Evolutionary conservation across 1,284 basidiomycete genomes (phyloP), one percentile per base, ranked within the genome.

Genomic region (Ceratobasidium sp.): DNA sequence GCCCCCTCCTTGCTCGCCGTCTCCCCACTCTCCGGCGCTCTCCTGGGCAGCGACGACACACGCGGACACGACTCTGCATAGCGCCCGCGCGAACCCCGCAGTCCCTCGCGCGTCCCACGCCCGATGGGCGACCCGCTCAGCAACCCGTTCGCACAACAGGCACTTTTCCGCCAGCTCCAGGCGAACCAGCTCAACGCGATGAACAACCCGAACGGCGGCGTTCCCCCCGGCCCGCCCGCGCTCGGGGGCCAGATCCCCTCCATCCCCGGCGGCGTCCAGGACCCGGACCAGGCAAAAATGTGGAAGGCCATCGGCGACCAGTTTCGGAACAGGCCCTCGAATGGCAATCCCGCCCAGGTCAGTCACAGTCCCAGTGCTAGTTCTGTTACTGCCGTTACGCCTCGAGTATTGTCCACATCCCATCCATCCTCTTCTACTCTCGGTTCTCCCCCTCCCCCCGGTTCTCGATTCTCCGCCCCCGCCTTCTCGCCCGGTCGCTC

Each of bases 41-140:
- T 1, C 37, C 13, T 63, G 42, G n/a, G 35, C 42, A 23, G 39
- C 61, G 61, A 63, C 61, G 37, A 42, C 39, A n/a, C 37, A 20
- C 39, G 5, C 37, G 4, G 42, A 23, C 39, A 63, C 61, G 61
- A 63, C 61, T 13, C 28, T n/a, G 6, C 17, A 7, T 37, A 23
- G 8, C 61, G 23, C 39, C 6, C 61, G 61, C 39, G 61, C 26
- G 23, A 37, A 10, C 37, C 35, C 7, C 26, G 37, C 37, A n/a
- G 26, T 37, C 58, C 58, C 61, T 35, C 6, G 37, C 37, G 33
- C 49, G 53, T 58, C 54, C 54, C 68, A 60, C 68, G 53, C 54
- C 68, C 68, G 68, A 71, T 71, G 68, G 68, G 68, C 68, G 68
- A 71, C 68, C 54, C 53, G 54, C 56, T 71, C 37, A 71, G 60